Conservation (phyloP, 2,329 filamentous ascomycete species). For the Hysterium pulicare region DNA sequence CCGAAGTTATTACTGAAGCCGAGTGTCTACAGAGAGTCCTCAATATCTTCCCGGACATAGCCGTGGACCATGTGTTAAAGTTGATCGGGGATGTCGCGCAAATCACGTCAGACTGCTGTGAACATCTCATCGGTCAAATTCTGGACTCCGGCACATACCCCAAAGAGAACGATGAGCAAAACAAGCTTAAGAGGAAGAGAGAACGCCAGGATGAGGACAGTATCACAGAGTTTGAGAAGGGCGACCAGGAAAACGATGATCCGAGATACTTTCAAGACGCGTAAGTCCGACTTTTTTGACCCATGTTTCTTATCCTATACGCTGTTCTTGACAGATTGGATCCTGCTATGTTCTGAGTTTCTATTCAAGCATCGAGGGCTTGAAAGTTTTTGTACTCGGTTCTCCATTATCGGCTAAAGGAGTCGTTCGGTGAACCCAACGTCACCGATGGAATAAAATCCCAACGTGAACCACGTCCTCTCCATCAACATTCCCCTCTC, state of each 20-base stretch:
- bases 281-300: slow-evolving; percentile 24
- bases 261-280: slow-evolving; percentile 12
- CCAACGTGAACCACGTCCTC: no score
- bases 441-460: no score
- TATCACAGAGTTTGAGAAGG: slow-evolving; percentile 20
- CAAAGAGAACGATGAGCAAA: slow-evolving; percentile 27
- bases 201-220: slow-evolving; percentile 15
- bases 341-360: no score
- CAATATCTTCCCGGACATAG: slow-evolving; percentile 32
- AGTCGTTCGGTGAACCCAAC: no score
- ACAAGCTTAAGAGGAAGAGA: slow-evolving; percentile 31
- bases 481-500: no score
- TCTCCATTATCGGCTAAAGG: no score
- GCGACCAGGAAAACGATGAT: slow-evolving; percentile 10
- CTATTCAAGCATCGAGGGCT: not conserved
- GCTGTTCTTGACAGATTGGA: no score
- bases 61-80: slow-evolving; percentile 26
- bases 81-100: slow-evolving; percentile 22
- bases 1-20: slow-evolving; percentile 17
- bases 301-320: no score
- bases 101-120: slow-evolving; percentile 21
- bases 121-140: slow-evolving; percentile 25
- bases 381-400: no score
- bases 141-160: slow-evolving; percentile 33
- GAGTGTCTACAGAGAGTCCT: slow-evolving; percentile 30